phyloP scores from a whole-genome alignment of 129 eudicot genomes.

The Artemisia argyi region DNA sequence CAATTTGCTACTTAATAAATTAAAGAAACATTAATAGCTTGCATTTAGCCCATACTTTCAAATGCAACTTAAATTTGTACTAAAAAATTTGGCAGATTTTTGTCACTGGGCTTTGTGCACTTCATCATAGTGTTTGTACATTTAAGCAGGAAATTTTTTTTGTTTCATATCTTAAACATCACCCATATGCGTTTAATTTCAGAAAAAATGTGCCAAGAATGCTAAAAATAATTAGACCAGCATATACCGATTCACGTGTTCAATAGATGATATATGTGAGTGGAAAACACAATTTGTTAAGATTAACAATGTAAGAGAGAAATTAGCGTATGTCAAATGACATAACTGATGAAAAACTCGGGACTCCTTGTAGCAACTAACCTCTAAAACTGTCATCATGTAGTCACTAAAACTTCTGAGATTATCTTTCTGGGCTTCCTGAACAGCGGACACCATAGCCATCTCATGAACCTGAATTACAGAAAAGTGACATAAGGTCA shows the following conservation, averaged over 20 bases:
- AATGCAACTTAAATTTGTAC: too few species aligned
- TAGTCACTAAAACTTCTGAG: conserved; percentile 77
- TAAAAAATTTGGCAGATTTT: too few species aligned
- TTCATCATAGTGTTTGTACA: too few species aligned
- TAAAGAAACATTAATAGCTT: too few species aligned
- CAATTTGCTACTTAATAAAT: too few species aligned
- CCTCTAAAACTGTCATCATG: conserved; percentile 98
- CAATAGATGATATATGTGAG: too few species aligned
- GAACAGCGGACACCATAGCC: conserved; percentile 96
- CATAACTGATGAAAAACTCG: not conserved
- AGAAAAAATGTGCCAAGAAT: too few species aligned
- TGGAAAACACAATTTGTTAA: not conserved
- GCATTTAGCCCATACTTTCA: too few species aligned
- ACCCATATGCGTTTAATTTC: not conserved
- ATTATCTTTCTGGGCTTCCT: conserved; percentile 98
- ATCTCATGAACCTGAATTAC: conserved; percentile 84
- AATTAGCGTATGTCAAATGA: conserved; percentile 1
- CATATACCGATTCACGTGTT: too few species aligned
- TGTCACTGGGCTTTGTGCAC: too few species aligned
- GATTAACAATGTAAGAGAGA: not conserved
- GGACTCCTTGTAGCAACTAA: conserved; percentile 34
- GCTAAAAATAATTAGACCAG: too few species aligned
- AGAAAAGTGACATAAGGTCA: conserved; percentile 10
- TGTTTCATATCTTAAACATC: not conserved
- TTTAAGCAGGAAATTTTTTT: not conserved